These are phyloP conservation scores for Fraxinus nigra DNA, from an alignment of 305 asterid species.

Conservation along the genomic window DNA sequence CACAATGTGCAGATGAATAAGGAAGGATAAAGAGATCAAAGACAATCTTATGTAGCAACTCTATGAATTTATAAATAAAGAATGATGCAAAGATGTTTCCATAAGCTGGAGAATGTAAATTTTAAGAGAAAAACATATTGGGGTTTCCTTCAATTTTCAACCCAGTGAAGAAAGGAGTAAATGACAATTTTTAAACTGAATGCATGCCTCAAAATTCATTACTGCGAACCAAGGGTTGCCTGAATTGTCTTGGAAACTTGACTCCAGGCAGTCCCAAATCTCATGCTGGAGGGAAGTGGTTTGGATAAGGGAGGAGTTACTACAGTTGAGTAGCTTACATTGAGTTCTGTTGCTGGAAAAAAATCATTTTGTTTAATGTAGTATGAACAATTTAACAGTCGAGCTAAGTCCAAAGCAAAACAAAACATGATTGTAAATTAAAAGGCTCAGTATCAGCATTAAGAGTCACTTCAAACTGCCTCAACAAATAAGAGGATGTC, in stretches of 20 bases:
- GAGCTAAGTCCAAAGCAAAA: background rate
- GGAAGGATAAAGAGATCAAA: constrained; percentile 11
- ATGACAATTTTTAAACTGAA: background rate
- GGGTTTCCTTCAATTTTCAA: background rate
- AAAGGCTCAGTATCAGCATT: background rate
- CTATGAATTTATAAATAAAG: background rate
- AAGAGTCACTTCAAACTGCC: background rate
- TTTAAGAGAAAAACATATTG: background rate
- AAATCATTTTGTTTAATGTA: background rate
- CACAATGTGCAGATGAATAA: constrained; percentile 6
- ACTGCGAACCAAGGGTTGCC: background rate
- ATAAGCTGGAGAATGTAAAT: background rate
- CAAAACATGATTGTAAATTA: background rate
- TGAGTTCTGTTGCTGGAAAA: background rate
- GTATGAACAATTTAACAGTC: background rate
- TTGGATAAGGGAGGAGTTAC: background rate
- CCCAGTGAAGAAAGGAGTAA: background rate
- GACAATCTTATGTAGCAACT: background rate
- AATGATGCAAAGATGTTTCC: background rate
- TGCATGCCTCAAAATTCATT: background rate
- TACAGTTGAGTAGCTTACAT: background rate
- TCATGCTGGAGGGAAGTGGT: background rate
- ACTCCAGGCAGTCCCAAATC: background rate
- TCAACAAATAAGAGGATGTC: background rate
- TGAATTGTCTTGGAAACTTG: background rate